Evolutionary conservation across 352 stramenopile genomes (phyloP).

Genomic region (Globisporangium spiculum): DNA sequence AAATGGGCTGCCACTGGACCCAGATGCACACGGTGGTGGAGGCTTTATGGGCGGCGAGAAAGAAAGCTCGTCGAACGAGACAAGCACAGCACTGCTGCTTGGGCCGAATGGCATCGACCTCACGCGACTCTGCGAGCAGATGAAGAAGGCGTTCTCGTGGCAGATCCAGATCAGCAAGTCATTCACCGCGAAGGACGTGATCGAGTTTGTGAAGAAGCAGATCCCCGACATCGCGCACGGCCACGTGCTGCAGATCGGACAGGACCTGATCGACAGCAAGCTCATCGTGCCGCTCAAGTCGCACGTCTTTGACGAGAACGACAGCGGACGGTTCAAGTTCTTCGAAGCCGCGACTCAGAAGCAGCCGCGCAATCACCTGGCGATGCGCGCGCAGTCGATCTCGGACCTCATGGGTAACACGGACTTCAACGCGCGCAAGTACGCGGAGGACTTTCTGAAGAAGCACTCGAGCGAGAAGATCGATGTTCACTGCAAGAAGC

Average conservation of each 20-base stretch:
- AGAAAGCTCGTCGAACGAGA: constrained; percentile 1
- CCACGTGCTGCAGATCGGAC: constrained; percentile 53
- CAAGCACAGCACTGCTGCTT: constrained; percentile 13
- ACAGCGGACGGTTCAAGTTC: constrained; percentile 61
- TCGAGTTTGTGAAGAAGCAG: constrained; percentile 58
- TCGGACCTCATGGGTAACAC: constrained; percentile 74
- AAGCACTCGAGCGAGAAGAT: constrained; percentile 78
- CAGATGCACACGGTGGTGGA: neutral
- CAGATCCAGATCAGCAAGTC: constrained; percentile 78
- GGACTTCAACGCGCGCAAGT: constrained; percentile 66
- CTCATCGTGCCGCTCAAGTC: constrained; percentile 74
- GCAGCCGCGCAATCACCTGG: constrained; percentile 66
- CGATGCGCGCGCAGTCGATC: constrained; percentile 66
- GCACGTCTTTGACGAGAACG: constrained; percentile 65
- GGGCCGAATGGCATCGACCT: constrained; percentile 55
- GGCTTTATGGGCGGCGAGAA: constrained; percentile 5
- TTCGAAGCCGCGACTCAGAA: constrained; percentile 40
- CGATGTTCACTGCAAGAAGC: constrained; percentile 66
- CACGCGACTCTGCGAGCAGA: constrained; percentile 55
- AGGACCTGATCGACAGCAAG: constrained; percentile 69
- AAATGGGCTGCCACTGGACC: neutral
- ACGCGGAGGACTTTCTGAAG: constrained; percentile 76
- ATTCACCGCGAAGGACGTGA: constrained; percentile 64
- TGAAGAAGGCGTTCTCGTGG: constrained; percentile 69
- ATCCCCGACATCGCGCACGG: constrained; percentile 29